These are phyloP conservation scores for Paxillus rubicundulus DNA, from an alignment of 768 basidiomycete species.

Conservation along the genomic window DNA sequence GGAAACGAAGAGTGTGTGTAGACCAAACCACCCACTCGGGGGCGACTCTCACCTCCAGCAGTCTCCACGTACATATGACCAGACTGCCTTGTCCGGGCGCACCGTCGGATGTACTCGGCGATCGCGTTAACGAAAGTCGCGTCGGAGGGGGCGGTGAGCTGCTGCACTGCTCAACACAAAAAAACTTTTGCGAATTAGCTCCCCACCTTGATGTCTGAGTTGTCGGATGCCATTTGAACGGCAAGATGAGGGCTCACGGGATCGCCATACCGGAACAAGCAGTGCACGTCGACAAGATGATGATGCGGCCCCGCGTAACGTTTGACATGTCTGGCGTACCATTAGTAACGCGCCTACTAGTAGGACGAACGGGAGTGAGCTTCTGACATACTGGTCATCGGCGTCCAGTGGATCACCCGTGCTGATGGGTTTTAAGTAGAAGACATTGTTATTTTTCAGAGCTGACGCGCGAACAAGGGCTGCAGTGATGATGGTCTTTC, in stretches of 20 bases:
- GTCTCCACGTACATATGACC: constrained; percentile 87
- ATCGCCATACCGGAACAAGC: constrained; percentile 80
- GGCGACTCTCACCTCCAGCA: constrained; percentile 78
- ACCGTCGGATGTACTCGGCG: constrained; percentile 55
- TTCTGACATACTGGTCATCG: constrained; percentile 68
- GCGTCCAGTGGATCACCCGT: constrained; percentile 80
- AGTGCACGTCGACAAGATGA: constrained; percentile 53
- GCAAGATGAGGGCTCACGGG: constrained; percentile 96
- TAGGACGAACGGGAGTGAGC: background rate
- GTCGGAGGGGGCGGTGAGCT: constrained; percentile 53
- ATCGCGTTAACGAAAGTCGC: constrained; percentile 64
- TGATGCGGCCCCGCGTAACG: constrained; percentile 44
- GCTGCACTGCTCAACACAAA: constrained; percentile 4
- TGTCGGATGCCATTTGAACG: constrained; percentile 46
- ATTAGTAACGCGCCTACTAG: background rate
- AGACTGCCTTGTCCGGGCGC: constrained; percentile 36
- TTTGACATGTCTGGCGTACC: constrained; percentile 57
- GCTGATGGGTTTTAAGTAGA: constrained; percentile 88
- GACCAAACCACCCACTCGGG: constrained; percentile 8
- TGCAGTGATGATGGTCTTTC: constrained; percentile 88
- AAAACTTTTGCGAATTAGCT: background rate
- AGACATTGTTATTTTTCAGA: constrained; percentile 46
- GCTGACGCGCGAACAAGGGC: constrained; percentile 83
- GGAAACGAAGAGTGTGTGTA: background rate
- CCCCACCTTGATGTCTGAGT: constrained; percentile 31